These are phyloP conservation scores for Sphagnurus paluster DNA, from an alignment of 1,284 basidiomycete species.

Conservation along the genomic window DNA sequence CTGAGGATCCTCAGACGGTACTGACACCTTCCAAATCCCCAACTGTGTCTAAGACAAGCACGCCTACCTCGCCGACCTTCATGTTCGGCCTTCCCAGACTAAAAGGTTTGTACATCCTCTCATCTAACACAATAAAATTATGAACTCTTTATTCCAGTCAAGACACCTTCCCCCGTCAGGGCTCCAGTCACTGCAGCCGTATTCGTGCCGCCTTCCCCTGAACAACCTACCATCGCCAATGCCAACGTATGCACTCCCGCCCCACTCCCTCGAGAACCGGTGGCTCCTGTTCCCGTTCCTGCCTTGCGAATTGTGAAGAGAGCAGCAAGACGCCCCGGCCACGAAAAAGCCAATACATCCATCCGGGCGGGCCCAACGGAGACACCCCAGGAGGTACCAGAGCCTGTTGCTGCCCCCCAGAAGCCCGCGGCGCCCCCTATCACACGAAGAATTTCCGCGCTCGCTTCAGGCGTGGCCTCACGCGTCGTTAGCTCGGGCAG, in stretches of 20 bases:
- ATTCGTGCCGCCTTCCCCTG: constrained; percentile 1
- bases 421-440: background rate
- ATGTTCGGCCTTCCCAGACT: background rate
- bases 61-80: constrained; percentile 1
- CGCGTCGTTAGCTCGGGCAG: constrained; percentile 12
- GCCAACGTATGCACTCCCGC: constrained; percentile 15
- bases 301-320: constrained; percentile 51
- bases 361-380: constrained; percentile 10
- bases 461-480: background rate
- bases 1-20: no score
- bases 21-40: background rate
- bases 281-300: constrained; percentile 36
- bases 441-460: constrained; percentile 1
- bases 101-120: constrained; percentile 4
- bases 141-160: background rate
- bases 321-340: constrained; percentile 23
- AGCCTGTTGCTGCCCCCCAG: background rate
- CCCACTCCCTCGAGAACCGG: constrained; percentile 12
- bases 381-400: background rate
- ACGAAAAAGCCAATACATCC: constrained; percentile 21
- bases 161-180: background rate
- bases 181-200: background rate
- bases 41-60: constrained; percentile 1
- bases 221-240: background rate
- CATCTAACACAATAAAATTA: background rate